Conservation (phyloP, 768 basidiomycete genomes). For the Mycena rosella region DNA sequence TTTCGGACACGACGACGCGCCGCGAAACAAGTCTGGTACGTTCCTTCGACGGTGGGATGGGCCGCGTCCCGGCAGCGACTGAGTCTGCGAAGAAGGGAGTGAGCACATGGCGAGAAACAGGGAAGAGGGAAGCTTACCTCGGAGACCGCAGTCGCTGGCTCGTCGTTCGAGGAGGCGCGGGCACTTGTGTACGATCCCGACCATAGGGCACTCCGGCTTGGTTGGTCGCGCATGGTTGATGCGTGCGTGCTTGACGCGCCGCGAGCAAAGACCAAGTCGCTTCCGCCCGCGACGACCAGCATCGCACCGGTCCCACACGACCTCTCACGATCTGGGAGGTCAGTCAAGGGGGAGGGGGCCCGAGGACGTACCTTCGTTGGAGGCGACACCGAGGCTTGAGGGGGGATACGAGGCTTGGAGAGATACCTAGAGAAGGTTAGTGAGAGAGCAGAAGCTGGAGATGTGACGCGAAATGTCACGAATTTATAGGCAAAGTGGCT, state of each 20-base stretch:
- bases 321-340: not conserved
- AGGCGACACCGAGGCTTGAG: too few species aligned
- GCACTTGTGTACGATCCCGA: not conserved
- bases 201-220: not conserved
- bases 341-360: too few species aligned
- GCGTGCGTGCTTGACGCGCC: not conserved
- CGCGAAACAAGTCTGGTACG: not conserved
- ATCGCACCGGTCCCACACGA: not conserved
- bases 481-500: too few species aligned
- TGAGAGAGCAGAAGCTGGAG: too few species aligned
- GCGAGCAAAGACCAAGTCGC: not conserved
- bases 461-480: too few species aligned
- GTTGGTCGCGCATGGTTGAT: not conserved
- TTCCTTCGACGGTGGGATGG: not conserved
- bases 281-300: not conserved
- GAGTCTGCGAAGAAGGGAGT: not conserved
- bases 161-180: not conserved
- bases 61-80: not conserved
- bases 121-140: not conserved
- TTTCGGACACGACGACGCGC: not conserved
- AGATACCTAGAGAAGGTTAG: too few species aligned
- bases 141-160: not conserved
- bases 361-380: too few species aligned
- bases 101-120: not conserved
- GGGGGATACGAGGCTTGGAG: too few species aligned